Conservation (phyloP, 2,329 filamentous ascomycete species). For the Coniochaeta hoffmannii region DNA sequence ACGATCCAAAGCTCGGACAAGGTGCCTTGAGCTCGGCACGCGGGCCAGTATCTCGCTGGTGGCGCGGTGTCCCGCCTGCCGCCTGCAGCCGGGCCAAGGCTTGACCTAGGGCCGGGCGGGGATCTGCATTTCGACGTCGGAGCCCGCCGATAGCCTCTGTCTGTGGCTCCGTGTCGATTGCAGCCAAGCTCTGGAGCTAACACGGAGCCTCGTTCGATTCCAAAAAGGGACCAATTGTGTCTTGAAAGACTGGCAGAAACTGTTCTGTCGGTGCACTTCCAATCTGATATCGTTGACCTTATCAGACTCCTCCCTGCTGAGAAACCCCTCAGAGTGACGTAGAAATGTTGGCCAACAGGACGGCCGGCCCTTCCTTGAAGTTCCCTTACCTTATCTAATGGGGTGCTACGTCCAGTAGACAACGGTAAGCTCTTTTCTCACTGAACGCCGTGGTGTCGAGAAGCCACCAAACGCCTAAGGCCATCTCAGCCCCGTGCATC, state of each 20-base stretch:
- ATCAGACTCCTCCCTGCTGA: too few relatives aligned
- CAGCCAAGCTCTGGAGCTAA: not conserved
- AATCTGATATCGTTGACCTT: not conserved
- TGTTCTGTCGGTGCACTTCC: not conserved
- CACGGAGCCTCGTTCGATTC: not conserved
- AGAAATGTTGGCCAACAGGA: too few relatives aligned
- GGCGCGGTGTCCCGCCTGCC: not conserved
- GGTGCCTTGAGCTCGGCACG: not conserved
- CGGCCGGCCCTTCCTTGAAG: too few relatives aligned
- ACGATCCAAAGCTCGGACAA: not conserved
- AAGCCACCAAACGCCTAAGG: too few relatives aligned
- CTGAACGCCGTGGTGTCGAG: too few relatives aligned
- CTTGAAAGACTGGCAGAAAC: not conserved
- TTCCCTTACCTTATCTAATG: too few relatives aligned
- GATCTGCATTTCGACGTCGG: not conserved
- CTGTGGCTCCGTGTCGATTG: not conserved
- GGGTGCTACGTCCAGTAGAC: too few relatives aligned
- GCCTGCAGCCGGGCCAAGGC: not conserved
- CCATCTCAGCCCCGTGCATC: too few relatives aligned
- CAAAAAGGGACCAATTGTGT: not conserved
- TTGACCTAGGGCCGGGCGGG: not conserved
- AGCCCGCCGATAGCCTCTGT: conserved; percentile 1
- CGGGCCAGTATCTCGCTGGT: not conserved
- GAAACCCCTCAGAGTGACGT: too few relatives aligned
- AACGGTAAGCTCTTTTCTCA: too few relatives aligned